Evolutionary conservation across 257 asterid species (phyloP), one percentile per base, ranked within the genome.

Genomic region (Plectranthus barbatus): DNA sequence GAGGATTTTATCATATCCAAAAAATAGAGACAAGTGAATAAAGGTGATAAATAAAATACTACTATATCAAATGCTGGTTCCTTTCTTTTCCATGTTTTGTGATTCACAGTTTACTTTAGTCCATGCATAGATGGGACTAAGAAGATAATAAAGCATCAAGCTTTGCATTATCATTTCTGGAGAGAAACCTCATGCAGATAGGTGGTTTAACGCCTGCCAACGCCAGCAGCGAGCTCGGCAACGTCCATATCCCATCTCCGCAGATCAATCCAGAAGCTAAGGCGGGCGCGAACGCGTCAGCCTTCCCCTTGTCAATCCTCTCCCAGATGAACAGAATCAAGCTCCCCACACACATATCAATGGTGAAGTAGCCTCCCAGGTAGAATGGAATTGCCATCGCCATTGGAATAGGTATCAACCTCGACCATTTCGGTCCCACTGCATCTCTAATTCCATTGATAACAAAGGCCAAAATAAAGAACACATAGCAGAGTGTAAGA

Each of bases 341-440:
- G 67, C 94, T 86, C 34, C 97, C 97, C 2, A 90, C 70, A 18
- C 94, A 90, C 97, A 86, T 89, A 55, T 90, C 95, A 47, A 86
- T 86, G 1, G 97, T 61, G 60, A 90, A 90, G 63, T 86, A 90
- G 1, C 68, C 76, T 24, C 97, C 97, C 33, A 90, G 80, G 58
- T 90, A 90, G 72, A 86, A 90, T 18, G 97, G 97, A 47, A 90
- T 90, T 0, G 97, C 95, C 97, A 90, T 90, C 5, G 97, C 97
- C 97, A 90, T 90, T 5, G 97, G 97, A 59, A 86, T 75, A 36
- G 95, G 97, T 61, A 90, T 86, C 71, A 68, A 90, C 68, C 59
- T 77, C 2, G 91, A 84, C 77, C 76, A 56, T 40, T 67, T 75
- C 33, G 82, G 83, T 4, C 95, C 94, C 18, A 79, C 77, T 0